These are phyloP conservation scores for Spirogloea muscicola DNA, from an alignment of 139 green algal species.

Conservation along the genomic window DNA sequence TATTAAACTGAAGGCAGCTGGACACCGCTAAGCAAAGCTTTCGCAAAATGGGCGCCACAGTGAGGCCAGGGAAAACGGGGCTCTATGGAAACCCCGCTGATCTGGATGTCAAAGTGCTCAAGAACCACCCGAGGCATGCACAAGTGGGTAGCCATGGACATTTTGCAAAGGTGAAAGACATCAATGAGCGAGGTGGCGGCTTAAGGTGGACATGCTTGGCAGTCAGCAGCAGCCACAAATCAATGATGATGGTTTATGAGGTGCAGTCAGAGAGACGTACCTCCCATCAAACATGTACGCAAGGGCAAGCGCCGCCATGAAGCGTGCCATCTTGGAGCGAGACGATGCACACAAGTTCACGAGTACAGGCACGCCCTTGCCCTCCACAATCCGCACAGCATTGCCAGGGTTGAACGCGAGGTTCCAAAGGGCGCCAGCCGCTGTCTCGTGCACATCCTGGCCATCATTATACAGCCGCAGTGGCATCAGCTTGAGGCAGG, in stretches of 20 bases:
- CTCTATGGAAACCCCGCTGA: no score
- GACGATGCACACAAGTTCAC: slow-evolving; percentile 7
- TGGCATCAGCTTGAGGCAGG: no score
- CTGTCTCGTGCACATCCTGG: slow-evolving; percentile 33
- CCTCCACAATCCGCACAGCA: slow-evolving; percentile 12
- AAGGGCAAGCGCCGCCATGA: slow-evolving; percentile 32
- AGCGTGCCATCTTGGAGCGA: slow-evolving; percentile 20
- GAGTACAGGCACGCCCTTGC: slow-evolving; percentile 3
- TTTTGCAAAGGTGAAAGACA: neutral
- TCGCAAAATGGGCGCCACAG: no score
- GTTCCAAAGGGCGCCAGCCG: slow-evolving; percentile 35
- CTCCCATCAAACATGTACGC: slow-evolving; percentile 36
- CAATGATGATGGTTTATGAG: neutral
- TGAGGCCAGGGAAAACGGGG: no score
- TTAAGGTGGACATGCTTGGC: neutral
- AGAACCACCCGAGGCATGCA: neutral
- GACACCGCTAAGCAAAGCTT: no score
- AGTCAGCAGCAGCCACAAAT: neutral
- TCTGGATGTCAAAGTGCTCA: no score
- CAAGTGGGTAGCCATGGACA: neutral
- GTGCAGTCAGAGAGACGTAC: neutral
- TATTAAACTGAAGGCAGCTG: no score
- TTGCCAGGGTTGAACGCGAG: slow-evolving; percentile 31
- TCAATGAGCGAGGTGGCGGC: neutral
- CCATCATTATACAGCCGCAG: no score